Conservation (phyloP, 495 filamentous ascomycete genomes). For the Neurospora tetraspora region DNA sequence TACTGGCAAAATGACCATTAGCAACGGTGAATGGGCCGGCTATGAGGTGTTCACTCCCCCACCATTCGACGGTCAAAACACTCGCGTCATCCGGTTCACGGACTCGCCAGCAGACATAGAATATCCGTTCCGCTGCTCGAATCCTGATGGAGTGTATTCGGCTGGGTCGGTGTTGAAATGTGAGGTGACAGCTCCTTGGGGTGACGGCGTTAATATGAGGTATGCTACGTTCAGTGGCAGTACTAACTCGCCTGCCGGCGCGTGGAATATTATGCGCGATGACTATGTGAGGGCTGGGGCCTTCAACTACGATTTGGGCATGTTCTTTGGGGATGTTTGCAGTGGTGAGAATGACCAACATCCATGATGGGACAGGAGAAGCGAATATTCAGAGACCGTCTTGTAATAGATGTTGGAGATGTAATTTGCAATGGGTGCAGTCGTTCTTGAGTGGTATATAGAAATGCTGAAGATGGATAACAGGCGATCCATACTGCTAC, state of each 20-base stretch:
- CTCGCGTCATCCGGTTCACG: background rate
- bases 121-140: background rate
- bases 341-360: background rate
- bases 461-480: background rate
- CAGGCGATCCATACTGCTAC: background rate
- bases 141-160: background rate
- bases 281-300: background rate
- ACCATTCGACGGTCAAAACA: background rate
- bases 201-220: background rate
- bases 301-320: background rate
- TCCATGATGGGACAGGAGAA: background rate
- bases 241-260: background rate
- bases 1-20: background rate
- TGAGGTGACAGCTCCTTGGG: background rate
- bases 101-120: background rate
- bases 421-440: background rate
- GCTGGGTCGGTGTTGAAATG: background rate
- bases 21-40: background rate
- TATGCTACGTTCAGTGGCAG: background rate
- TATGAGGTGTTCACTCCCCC: background rate
- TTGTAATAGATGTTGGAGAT: background rate
- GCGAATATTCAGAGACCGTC: background rate
- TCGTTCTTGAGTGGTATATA: background rate
- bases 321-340: background rate
- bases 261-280: background rate